Base-by-base conservation (phyloP, 2,329 filamentous ascomycete genomes). In the Aspergillus nomiae region DNA sequence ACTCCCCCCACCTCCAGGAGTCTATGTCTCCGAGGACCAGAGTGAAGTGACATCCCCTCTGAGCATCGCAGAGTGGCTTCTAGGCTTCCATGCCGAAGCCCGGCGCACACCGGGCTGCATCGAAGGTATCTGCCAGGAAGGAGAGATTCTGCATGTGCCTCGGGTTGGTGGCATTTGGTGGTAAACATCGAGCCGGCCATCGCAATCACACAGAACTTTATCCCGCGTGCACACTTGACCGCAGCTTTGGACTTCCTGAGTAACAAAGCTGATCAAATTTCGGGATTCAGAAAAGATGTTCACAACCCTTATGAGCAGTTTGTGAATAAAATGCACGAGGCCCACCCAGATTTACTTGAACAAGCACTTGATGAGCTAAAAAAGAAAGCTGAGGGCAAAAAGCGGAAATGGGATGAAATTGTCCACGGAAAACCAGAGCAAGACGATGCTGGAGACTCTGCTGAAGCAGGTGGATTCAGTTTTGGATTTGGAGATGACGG, bases 91-190 rank as follows among this genome's bases (percentile, higher is more conserved):
- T 74, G 86, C 86, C 2, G 90, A 94, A 72, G 95, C 94, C 11
- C 87, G 94, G 58, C 83, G 81, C 58, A 88, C 89, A 2, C 86
- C 89, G 0, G 92, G 90, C 12, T 97, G 94, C 71, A 78, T 90
- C 34, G 94, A 98, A 78, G 94, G 92, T 0, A 88, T 98, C 32
- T 98, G 94, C 74, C 79, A 82, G 16, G 87, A 89, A 48, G 94
- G 94, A 2, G 95, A 98, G 77, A 89, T 98, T 19, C 79, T 98
- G 56, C 92, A 97, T 74, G 94, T 98, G 7, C 94, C 0, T 93
- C 90, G 58, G 94, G 94, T 7, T 98, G 94, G 94, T 98, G 95
- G 89, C 94, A 98, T 82, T 82, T 98, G 36, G 95, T 98, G 11
- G 89, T 98, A 53, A 98, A 98, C 73, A 81, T 97, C 1, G 90